These are phyloP conservation scores for Collybia nuda DNA, from an alignment of 768 basidiomycete species.

Conservation along the genomic window DNA sequence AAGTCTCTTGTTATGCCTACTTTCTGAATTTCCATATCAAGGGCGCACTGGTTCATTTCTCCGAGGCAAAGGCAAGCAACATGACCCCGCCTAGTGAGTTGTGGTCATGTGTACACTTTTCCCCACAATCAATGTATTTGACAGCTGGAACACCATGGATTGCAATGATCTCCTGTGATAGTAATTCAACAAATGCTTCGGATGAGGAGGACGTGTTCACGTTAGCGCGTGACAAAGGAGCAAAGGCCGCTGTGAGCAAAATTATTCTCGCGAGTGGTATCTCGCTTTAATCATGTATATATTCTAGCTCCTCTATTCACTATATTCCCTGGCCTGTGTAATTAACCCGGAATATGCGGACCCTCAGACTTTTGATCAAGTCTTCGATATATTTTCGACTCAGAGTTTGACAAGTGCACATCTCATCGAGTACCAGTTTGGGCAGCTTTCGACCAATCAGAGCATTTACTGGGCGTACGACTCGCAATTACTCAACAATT, in stretches of 20 bases:
- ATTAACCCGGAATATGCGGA: constrained; percentile 73
- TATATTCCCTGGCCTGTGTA: constrained; percentile 67
- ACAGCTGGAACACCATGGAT: constrained; percentile 85
- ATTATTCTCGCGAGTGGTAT: background rate
- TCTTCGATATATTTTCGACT: constrained; percentile 78
- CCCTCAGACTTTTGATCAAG: constrained; percentile 62
- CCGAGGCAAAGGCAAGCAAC: constrained; percentile 54
- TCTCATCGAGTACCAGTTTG: constrained; percentile 58
- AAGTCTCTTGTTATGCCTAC: constrained; percentile 1
- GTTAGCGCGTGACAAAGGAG: constrained; percentile 74
- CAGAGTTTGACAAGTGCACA: constrained; percentile 58
- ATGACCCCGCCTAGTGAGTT: constrained; percentile 48
- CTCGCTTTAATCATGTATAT: background rate
- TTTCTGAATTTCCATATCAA: constrained; percentile 22
- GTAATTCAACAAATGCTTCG: constrained; percentile 66
- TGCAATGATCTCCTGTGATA: constrained; percentile 83
- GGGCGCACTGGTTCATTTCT: constrained; percentile 86
- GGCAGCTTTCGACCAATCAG: constrained; percentile 54
- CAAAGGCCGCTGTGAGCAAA: constrained; percentile 68
- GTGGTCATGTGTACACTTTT: background rate
- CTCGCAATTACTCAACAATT: constrained; percentile 59
- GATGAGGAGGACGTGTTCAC: constrained; percentile 76
- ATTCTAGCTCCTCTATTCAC: constrained; percentile 73
- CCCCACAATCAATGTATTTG: background rate
- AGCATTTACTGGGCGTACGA: constrained; percentile 58